Percentiles rank a stretch among this genome's conserved stretches.
Evolutionary conservation across 305 asterid species (phyloP).

Genomic region (Caryopteris hybrid): DNA sequence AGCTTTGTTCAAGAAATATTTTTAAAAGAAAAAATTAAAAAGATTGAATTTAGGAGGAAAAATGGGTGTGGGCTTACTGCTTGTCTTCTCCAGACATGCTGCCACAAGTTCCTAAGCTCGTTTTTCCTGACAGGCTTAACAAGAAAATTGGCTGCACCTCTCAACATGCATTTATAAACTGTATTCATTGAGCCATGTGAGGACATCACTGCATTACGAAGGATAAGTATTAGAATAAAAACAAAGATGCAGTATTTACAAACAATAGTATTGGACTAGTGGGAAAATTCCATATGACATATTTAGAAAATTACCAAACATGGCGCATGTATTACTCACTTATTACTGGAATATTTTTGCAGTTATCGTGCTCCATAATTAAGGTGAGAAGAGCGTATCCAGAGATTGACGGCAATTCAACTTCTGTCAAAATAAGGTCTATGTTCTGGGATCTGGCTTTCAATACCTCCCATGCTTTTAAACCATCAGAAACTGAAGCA

Average conservation of each 20-base stretch:
- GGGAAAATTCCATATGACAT: no score
- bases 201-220: constrained; percentile 71
- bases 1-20: constrained; percentile 20
- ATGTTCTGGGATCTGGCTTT: constrained; percentile 49
- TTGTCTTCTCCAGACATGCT: constrained; percentile 90
- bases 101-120: constrained; percentile 86
- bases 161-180: constrained; percentile 83
- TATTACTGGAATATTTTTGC: constrained; percentile 83
- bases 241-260: no score
- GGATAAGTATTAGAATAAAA: neutral
- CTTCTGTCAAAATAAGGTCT: constrained; percentile 78
- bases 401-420: constrained; percentile 67
- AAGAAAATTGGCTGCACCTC: constrained; percentile 90
- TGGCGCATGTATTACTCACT: constrained; percentile 40
- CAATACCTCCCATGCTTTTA: constrained; percentile 81
- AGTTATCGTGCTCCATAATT: constrained; percentile 67
- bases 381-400: constrained; percentile 80
- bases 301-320: neutral
- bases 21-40: no score
- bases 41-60: constrained; percentile 3
- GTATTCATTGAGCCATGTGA: constrained; percentile 68
- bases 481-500: constrained; percentile 70
- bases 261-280: no score
- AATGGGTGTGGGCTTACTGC: constrained; percentile 41
- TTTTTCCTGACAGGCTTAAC: constrained; percentile 82